Evolutionary conservation across 2,329 filamentous ascomycete species (phyloP).

Genomic region (Rutstroemia sp.): DNA sequence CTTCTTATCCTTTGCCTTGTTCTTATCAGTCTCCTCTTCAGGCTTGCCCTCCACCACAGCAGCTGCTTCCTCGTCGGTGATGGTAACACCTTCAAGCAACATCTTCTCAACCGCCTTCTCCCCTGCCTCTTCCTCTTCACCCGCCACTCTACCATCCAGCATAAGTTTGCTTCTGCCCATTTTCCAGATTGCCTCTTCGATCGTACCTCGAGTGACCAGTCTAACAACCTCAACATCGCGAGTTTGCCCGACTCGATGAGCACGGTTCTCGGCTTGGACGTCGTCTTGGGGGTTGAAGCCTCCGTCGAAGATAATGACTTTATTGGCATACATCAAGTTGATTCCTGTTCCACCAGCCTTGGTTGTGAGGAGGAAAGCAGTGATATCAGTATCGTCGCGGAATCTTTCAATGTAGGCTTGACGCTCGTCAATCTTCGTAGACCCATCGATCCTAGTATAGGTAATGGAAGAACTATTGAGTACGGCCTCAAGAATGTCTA

Average conservation of each 20-base stretch:
- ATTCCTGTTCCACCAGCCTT: conserved; percentile 95
- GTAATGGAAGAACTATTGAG: conserved; percentile 64
- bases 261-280: conserved; percentile 95
- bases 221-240: conserved; percentile 85
- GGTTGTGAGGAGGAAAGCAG: conserved; percentile 88
- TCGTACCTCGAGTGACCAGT: conserved; percentile 71
- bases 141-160: conserved; percentile 68
- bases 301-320: conserved; percentile 94
- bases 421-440: conserved; percentile 71
- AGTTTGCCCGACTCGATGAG: conserved; percentile 88
- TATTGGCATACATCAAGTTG: conserved; percentile 92
- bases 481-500: conserved; percentile 83
- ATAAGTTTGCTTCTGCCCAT: conserved; percentile 90
- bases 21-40: no score
- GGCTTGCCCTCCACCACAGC: conserved; percentile 6
- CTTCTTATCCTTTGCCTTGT: no score
- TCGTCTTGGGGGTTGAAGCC: conserved; percentile 98
- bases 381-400: conserved; percentile 65
- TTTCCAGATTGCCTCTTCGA: conserved; percentile 89
- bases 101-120: conserved; percentile 24
- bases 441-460: conserved; percentile 82
- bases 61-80: conserved; percentile 6
- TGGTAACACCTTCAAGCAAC: conserved; percentile 23
- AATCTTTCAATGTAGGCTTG: conserved; percentile 87
- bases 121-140: conserved; percentile 36